A percentile compares a stretch with the other conserved stretches of the same genome.
phyloP scores from a whole-genome alignment of 2,329 filamentous ascomycete species.

The Scorias spongiosa region DNA sequence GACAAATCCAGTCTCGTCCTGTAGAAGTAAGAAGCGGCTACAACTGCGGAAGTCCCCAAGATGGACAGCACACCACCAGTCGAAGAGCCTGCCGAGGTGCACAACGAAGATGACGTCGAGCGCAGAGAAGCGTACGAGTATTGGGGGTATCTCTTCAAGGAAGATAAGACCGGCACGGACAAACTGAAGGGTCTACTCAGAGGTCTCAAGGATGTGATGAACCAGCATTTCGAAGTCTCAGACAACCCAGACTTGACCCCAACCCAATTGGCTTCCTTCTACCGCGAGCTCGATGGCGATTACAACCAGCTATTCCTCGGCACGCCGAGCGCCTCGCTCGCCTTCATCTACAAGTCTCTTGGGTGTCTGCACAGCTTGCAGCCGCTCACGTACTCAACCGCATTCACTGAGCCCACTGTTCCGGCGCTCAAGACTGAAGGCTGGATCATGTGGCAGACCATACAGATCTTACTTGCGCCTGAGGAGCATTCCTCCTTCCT shows the following conservation, averaged over 20 bases:
- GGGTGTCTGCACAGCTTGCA: slow-evolving; percentile 83
- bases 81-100: background rate
- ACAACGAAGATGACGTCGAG: slow-evolving; percentile 14
- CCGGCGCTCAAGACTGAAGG: slow-evolving; percentile 71
- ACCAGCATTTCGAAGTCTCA: slow-evolving; percentile 26
- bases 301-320: slow-evolving; percentile 55
- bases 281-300: slow-evolving; percentile 31
- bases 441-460: slow-evolving; percentile 86
- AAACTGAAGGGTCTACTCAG: slow-evolving; percentile 30
- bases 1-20: no score
- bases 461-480: slow-evolving; percentile 75
- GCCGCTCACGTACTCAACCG: slow-evolving; percentile 27
- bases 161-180: slow-evolving; percentile 36
- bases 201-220: slow-evolving; percentile 32
- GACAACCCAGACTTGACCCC: slow-evolving; percentile 33
- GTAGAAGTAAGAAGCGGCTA: no score
- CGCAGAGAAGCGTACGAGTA: slow-evolving; percentile 31
- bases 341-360: slow-evolving; percentile 81
- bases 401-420: slow-evolving; percentile 59
- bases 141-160: slow-evolving; percentile 36
- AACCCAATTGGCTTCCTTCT: slow-evolving; percentile 34
- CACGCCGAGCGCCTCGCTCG: slow-evolving; percentile 58
- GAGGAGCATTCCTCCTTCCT: slow-evolving; percentile 77
- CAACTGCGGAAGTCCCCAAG: no score
- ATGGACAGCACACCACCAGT: background rate